Percentiles rank a stretch among this genome's conserved stretches.
Conservation (phyloP, 2,329 filamentous ascomycete species). For the Pyrenophora seminiperda region DNA sequence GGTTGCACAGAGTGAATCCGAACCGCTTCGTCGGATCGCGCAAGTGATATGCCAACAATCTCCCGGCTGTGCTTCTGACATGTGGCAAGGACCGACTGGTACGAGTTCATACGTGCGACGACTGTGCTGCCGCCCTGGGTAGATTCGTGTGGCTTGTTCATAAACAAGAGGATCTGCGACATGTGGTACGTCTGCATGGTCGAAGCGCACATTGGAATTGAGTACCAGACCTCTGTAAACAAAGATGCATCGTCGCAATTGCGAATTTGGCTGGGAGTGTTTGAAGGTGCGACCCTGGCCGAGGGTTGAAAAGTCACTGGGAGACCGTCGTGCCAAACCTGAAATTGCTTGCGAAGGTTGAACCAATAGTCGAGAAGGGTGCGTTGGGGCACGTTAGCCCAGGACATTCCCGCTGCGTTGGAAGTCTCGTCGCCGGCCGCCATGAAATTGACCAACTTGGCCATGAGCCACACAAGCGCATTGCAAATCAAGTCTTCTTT, state of each 20-base stretch:
- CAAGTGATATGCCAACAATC: constrained; percentile 65
- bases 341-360: constrained; percentile 61
- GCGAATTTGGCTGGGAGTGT: constrained; percentile 28
- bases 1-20: constrained; percentile 64
- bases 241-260: constrained; percentile 42
- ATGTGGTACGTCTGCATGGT: constrained; percentile 71
- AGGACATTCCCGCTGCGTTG: constrained; percentile 43
- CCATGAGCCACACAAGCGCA: constrained; percentile 67
- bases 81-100: constrained; percentile 61
- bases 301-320: constrained; percentile 65
- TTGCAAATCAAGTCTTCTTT: constrained; percentile 69
- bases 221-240: constrained; percentile 67
- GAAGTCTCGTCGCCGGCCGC: constrained; percentile 60
- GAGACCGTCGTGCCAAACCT: constrained; percentile 63
- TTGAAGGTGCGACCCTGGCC: constrained; percentile 53
- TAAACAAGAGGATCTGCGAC: constrained; percentile 64
- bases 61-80: constrained; percentile 64
- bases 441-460: constrained; percentile 70
- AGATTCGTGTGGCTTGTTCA: constrained; percentile 64
- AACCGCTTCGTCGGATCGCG: constrained; percentile 60
- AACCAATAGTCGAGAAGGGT: constrained; percentile 60
- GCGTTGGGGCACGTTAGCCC: constrained; percentile 57
- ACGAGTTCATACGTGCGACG: constrained; percentile 60
- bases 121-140: constrained; percentile 59
- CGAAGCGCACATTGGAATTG: constrained; percentile 66